Base-by-base conservation (phyloP, 1,284 basidiomycete genomes). In the Agaricales sp. region DNA sequence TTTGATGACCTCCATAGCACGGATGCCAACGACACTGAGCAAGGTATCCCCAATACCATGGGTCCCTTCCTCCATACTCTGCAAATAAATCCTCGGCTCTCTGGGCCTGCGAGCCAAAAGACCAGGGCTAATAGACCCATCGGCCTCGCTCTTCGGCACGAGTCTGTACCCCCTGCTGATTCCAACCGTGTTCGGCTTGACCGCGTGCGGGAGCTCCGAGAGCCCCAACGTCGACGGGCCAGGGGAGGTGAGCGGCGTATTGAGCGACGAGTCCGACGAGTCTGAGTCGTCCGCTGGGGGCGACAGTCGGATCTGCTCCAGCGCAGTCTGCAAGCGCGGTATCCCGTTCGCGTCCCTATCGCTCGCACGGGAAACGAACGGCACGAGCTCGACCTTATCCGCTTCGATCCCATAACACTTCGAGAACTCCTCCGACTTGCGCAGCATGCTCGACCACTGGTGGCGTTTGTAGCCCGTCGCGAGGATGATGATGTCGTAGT, bases 11-110 rank as follows among this genome's bases (percentile, higher is more conserved):
- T 77, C 71, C 39, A 74, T 74, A 11, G 74, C 70, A 35, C 75
- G 63, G 20, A 74, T 60, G 41, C 73, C 68, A 16, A 75, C 50
- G 14, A 77, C 71, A 53, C 76, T 79, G 50, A 80, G 58, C 22
- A 80, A 58, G 11, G 74, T 77, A 52, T 80, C 78, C 53, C 74
- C 75, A 47, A 80, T 61, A 1, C 77, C 78, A 59, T 80, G 78
- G 3, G 75, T 78, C 37, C 66, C 61, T 58, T 80, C 78, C 50
- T 73, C 74, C 39, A 73, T 68, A 21, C 78, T 77, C 57, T 80
- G 78, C n/a, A 80, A 56, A 57, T 78, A 80, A 8, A 80, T 63
- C 14, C 70, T 63, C 2, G 74, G 66, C 30, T 35, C 30, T n/a
- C 30, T 8, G n/a, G 30, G 30, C n/a, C n/a, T n/a, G n/a, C n/a